Conservation (phyloP, 352 stramenopile species). For the Phytophthora citricola region DNA sequence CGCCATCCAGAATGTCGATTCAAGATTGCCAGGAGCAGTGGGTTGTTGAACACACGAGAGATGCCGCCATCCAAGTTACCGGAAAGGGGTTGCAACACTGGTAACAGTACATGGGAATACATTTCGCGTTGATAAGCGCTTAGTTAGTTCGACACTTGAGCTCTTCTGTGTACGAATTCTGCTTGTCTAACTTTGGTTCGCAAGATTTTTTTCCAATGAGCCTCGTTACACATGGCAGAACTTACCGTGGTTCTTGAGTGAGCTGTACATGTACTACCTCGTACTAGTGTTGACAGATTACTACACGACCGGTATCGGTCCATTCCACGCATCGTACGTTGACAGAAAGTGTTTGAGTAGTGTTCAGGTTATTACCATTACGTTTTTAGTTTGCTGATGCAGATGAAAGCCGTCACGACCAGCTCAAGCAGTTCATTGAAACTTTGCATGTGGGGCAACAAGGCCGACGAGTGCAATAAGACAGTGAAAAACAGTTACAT, state of each 20-base stretch:
- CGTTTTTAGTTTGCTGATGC: background rate
- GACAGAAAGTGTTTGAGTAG: background rate
- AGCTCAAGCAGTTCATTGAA: constrained; percentile 62
- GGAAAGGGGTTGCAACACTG: too few relatives aligned
- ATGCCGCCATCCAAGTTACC: too few relatives aligned
- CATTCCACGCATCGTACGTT: constrained; percentile 62
- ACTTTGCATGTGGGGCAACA: constrained; percentile 74
- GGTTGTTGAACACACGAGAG: too few relatives aligned
- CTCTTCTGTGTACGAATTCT: too few relatives aligned
- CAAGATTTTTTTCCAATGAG: too few relatives aligned
- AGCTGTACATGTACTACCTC: constrained; percentile 76
- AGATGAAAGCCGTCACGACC: constrained; percentile 27
- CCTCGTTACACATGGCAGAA: constrained; percentile 58
- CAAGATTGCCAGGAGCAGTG: too few relatives aligned
- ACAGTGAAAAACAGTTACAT: constrained; percentile 52
- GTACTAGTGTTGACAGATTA: constrained; percentile 61
- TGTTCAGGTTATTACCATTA: background rate
- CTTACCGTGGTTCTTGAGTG: constrained; percentile 66
- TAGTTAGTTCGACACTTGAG: too few relatives aligned
- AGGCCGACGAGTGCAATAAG: constrained; percentile 73
- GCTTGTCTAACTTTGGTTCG: too few relatives aligned
- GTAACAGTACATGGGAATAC: too few relatives aligned
- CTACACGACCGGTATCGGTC: constrained; percentile 57
- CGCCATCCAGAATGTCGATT: too few relatives aligned
- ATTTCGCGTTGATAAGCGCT: too few relatives aligned